Evolutionary conservation across 805 yeast genomes (phyloP).

Genomic region (Metschnikowia amazonensis): DNA sequence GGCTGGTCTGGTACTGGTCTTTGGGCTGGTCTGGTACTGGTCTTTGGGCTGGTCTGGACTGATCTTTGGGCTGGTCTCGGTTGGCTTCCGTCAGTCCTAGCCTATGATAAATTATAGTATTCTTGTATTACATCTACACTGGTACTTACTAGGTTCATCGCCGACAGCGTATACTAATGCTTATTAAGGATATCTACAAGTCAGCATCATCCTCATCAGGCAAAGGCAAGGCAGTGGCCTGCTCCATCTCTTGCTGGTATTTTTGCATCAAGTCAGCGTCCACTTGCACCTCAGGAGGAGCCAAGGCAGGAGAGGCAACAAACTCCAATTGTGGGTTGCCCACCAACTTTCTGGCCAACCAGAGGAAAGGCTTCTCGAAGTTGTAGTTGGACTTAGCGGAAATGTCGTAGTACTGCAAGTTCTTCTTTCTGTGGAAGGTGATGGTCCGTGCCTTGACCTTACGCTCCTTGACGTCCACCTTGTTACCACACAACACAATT

Average conservation of each 20-base stretch:
- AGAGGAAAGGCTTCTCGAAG: slow-evolving; percentile 99
- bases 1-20: too few relatives aligned
- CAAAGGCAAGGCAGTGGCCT: slow-evolving; percentile 98
- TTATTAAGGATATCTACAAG: slow-evolving; percentile 50
- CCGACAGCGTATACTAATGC: neutral
- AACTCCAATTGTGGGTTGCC: slow-evolving; percentile 98
- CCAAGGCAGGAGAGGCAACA: slow-evolving; percentile 98
- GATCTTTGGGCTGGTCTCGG: too few relatives aligned
- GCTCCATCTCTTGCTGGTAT: slow-evolving; percentile 99
- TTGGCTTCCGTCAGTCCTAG: too few relatives aligned
- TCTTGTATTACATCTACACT: too few relatives aligned
- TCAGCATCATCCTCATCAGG: slow-evolving; percentile 99
- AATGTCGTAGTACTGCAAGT: slow-evolving; percentile 98
- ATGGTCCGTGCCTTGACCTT: slow-evolving; percentile 99
- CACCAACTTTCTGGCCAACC: slow-evolving; percentile 99
- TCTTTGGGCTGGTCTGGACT: too few relatives aligned
- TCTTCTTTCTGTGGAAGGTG: slow-evolving; percentile 99
- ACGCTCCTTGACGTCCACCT: slow-evolving; percentile 99
- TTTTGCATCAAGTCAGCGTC: slow-evolving; percentile 95
- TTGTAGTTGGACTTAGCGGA: slow-evolving; percentile 99
- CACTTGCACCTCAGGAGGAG: slow-evolving; percentile 98
- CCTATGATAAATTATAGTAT: too few relatives aligned
- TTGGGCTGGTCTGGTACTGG: too few relatives aligned
- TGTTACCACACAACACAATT: slow-evolving; percentile 98
- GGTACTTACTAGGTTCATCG: too few relatives aligned